These are phyloP conservation scores for Asterophora parasitica DNA, from an alignment of 768 basidiomycete species.

Conservation along the genomic window DNA sequence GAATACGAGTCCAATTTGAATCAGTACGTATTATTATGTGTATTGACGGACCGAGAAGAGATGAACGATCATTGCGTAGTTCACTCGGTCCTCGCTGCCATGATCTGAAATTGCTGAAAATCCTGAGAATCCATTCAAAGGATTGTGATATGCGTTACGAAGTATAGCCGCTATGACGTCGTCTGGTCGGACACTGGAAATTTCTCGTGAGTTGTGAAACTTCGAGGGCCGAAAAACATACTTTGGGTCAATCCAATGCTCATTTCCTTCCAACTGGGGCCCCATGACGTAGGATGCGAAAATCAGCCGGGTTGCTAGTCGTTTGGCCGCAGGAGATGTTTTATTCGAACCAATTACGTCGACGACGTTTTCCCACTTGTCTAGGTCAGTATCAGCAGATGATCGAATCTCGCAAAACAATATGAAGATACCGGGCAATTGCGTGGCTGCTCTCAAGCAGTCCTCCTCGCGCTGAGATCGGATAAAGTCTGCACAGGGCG, in stretches of 20 bases:
- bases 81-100: slow-evolving; percentile 26
- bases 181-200: slow-evolving; percentile 11
- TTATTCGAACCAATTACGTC: slow-evolving; percentile 40
- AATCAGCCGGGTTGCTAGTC: slow-evolving; percentile 51
- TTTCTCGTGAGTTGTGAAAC: neutral
- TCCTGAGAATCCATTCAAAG: slow-evolving; percentile 11
- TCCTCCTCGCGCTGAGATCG: slow-evolving; percentile 44
- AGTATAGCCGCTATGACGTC: slow-evolving; percentile 20
- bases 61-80: slow-evolving; percentile 36
- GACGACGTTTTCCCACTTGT: slow-evolving; percentile 47
- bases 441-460: slow-evolving; percentile 52
- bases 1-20: neutral
- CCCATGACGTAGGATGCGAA: slow-evolving; percentile 53
- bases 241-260: slow-evolving; percentile 20
- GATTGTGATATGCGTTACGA: slow-evolving; percentile 9
- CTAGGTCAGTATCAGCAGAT: slow-evolving; percentile 27
- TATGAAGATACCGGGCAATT: slow-evolving; percentile 54
- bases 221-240: slow-evolving; percentile 3
- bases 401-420: neutral
- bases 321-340: slow-evolving; percentile 56
- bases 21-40: neutral
- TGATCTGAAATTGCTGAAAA: slow-evolving; percentile 3
- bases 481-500: slow-evolving; percentile 23
- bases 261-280: slow-evolving; percentile 30
- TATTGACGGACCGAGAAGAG: slow-evolving; percentile 33